These are phyloP conservation scores for Lactifluus volemus DNA, from an alignment of 768 basidiomycete genomes.

Conservation along the genomic window DNA sequence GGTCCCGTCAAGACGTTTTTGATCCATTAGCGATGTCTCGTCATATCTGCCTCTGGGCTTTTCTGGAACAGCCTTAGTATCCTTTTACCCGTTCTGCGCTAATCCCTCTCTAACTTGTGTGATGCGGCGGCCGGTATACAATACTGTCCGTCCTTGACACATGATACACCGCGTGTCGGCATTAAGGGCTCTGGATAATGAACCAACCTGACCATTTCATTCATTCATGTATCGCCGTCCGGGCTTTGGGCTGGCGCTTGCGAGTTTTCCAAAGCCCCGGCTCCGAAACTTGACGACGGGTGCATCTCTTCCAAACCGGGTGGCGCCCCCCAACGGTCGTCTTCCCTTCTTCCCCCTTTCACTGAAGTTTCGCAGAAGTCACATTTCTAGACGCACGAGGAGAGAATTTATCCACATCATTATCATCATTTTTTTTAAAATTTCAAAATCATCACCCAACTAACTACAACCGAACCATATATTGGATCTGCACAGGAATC, in stretches of 20 bases:
- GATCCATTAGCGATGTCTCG: not conserved
- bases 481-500: not conserved
- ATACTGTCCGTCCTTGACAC: not conserved
- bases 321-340: not conserved
- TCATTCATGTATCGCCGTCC: not conserved
- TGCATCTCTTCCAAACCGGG: not conserved
- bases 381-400: not conserved
- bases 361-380: not conserved
- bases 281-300: constrained; percentile 5
- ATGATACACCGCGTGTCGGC: not conserved
- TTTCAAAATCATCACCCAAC: not conserved
- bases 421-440: not conserved
- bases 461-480: not conserved
- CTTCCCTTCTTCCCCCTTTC: not conserved
- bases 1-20: not conserved
- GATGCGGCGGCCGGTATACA: not conserved
- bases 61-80: not conserved
- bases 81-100: not conserved
- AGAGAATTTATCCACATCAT: not conserved
- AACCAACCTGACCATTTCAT: not conserved
- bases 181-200: not conserved
- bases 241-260: not conserved
- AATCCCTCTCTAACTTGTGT: not conserved
- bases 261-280: not conserved
- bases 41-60: not conserved